phyloP scores from a whole-genome alignment of 768 basidiomycete species.

The Lactarius akahatsu region DNA sequence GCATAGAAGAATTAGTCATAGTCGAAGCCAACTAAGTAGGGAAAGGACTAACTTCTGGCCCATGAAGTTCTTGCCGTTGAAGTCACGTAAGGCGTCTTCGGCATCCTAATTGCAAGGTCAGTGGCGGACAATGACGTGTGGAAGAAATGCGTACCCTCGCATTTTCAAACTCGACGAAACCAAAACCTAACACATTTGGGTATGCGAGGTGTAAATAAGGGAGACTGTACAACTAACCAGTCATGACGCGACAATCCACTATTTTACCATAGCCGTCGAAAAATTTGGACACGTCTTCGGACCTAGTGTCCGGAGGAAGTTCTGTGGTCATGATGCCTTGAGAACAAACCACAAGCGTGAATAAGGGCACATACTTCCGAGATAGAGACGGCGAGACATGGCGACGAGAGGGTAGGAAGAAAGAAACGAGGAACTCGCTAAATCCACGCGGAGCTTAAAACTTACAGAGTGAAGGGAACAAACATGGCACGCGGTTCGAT shows the following conservation, averaged over 20 bases:
- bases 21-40: neutral
- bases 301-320: constrained; percentile 78
- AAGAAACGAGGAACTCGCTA: constrained; percentile 3
- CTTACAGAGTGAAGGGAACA: neutral
- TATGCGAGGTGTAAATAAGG: neutral
- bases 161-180: constrained; percentile 95
- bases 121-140: neutral
- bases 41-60: constrained; percentile 64
- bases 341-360: constrained; percentile 10
- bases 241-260: constrained; percentile 92
- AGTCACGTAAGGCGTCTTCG: constrained; percentile 85
- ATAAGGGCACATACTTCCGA: constrained; percentile 61
- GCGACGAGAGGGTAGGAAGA: constrained; percentile 35
- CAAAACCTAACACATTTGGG: constrained; percentile 61
- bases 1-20: constrained; percentile 17
- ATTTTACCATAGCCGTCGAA: constrained; percentile 91
- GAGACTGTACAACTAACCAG: constrained; percentile 52
- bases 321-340: constrained; percentile 43
- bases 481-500: constrained; percentile 22
- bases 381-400: constrained; percentile 85
- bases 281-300: constrained; percentile 82
- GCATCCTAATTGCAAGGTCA: constrained; percentile 64
- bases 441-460: constrained; percentile 27
- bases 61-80: constrained; percentile 88
- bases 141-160: constrained; percentile 51